Percentiles rank a stretch among this genome's conserved stretches.
These are phyloP conservation scores for Oxytropis ochrocephala DNA, from an alignment of 306 rosid genomes.

Conservation along the genomic window DNA sequence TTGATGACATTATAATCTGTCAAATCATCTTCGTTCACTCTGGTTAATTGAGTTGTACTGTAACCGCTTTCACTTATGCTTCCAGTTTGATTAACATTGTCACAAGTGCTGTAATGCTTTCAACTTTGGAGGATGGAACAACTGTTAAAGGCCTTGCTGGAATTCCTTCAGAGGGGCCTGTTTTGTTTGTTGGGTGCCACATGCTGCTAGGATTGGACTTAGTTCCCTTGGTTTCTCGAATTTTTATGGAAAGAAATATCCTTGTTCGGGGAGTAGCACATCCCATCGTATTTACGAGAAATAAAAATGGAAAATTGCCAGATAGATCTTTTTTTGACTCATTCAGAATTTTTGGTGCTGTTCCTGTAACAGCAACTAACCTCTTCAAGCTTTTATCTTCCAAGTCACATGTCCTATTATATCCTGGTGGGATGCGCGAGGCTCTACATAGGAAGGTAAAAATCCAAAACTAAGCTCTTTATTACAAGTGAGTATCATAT, in stretches of 20 bases:
- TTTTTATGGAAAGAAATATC: conserved; percentile 49
- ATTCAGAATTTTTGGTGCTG: conserved; percentile 71
- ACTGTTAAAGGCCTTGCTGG: conserved; percentile 78
- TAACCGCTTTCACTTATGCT: conserved; percentile 13
- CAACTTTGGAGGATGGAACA: conserved; percentile 77
- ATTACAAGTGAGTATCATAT: not conserved
- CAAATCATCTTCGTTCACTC: conserved; percentile 1
- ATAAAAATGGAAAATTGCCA: conserved; percentile 36
- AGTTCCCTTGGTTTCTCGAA: conserved; percentile 38
- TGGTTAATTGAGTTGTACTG: not conserved
- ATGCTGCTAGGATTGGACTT: conserved; percentile 77
- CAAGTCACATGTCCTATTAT: conserved; percentile 70
- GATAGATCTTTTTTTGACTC: conserved; percentile 45
- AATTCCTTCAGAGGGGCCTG: conserved; percentile 87
- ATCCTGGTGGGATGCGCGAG: conserved; percentile 93
- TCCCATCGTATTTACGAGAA: conserved; percentile 52
- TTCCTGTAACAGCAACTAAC: conserved; percentile 61
- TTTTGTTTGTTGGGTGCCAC: conserved; percentile 81
- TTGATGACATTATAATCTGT: not conserved
- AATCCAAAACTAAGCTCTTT: not conserved
- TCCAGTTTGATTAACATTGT: conserved; percentile 35
- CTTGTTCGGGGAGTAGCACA: conserved; percentile 77
- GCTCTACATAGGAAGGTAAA: conserved; percentile 91
- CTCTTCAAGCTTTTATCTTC: conserved; percentile 74
- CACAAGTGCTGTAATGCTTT: conserved; percentile 70